These are phyloP conservation scores for Neonectria sp. DNA, from an alignment of 2,329 filamentous ascomycete species.

Conservation along the genomic window DNA sequence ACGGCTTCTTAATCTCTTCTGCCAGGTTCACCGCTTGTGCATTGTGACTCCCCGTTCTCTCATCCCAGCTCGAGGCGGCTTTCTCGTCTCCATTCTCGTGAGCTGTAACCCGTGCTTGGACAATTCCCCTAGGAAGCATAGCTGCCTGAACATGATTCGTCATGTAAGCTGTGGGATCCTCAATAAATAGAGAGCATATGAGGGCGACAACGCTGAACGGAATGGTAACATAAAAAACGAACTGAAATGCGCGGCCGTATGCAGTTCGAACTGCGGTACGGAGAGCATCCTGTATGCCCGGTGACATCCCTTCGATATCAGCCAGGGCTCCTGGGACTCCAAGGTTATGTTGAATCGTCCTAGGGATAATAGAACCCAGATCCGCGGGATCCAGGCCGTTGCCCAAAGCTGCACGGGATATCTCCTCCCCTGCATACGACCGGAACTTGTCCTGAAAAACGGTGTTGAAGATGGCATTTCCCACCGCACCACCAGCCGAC, in stretches of 20 bases:
- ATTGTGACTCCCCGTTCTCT: neutral
- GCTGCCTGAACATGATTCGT: constrained; percentile 31
- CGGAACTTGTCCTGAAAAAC: constrained; percentile 31
- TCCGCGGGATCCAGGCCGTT: constrained; percentile 12
- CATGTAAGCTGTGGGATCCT: constrained; percentile 30
- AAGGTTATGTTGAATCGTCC: constrained; percentile 17
- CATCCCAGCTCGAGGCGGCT: neutral
- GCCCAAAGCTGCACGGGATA: neutral
- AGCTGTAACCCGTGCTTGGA: neutral
- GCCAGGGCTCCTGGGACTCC: constrained; percentile 15
- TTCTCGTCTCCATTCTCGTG: neutral
- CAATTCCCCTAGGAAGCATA: constrained; percentile 3
- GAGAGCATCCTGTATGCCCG: neutral
- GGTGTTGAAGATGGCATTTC: constrained; percentile 32
- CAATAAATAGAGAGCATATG: constrained; percentile 18
- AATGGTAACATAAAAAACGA: constrained; percentile 30
- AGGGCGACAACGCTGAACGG: constrained; percentile 22
- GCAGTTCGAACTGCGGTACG: constrained; percentile 19
- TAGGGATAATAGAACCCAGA: constrained; percentile 13
- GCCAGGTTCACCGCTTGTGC: no score
- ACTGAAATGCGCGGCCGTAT: constrained; percentile 27
- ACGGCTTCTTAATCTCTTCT: no score
- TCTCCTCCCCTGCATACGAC: constrained; percentile 20
- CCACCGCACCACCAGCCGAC: constrained; percentile 25
- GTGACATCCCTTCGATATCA: constrained; percentile 12